A percentile compares a stretch with the other conserved stretches of the same genome.
Conservation (phyloP, 2,329 filamentous ascomycete genomes). For the Curvularia verruculosa region DNA sequence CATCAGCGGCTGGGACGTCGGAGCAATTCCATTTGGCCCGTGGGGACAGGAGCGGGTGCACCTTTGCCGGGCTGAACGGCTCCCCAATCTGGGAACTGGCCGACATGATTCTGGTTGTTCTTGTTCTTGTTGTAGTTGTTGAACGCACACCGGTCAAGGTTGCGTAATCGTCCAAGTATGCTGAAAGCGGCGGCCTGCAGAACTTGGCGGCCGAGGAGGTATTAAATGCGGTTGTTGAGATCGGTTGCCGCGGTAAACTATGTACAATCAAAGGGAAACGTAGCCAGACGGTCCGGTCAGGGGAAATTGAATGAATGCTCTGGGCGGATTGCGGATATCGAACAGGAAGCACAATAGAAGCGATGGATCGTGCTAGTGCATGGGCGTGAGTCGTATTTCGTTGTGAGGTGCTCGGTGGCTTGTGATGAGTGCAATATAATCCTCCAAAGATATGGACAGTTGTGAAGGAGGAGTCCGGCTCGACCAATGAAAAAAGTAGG, state of each 20-base stretch:
- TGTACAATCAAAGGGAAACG: slow-evolving; percentile 32
- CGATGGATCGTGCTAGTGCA: slow-evolving; percentile 40
- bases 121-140: neutral
- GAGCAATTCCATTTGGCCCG: slow-evolving; percentile 37
- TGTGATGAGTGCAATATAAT: slow-evolving; percentile 11
- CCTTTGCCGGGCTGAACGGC: slow-evolving; percentile 43
- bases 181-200: slow-evolving; percentile 7
- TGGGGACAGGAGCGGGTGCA: slow-evolving; percentile 46
- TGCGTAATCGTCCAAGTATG: slow-evolving; percentile 7
- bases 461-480: slow-evolving; percentile 43
- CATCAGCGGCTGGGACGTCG: slow-evolving; percentile 42
- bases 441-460: slow-evolving; percentile 15
- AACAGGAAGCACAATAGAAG: slow-evolving; percentile 21
- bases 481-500: slow-evolving; percentile 25
- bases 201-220: slow-evolving; percentile 11
- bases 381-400: slow-evolving; percentile 28
- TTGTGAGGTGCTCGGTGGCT: slow-evolving; percentile 20
- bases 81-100: slow-evolving; percentile 34
- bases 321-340: slow-evolving; percentile 33
- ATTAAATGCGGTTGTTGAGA: slow-evolving; percentile 8
- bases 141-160: neutral
- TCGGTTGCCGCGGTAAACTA: slow-evolving; percentile 17
- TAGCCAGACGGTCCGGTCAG: slow-evolving; percentile 41
- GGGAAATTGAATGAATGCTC: slow-evolving; percentile 31
- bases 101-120: slow-evolving; percentile 30